Base-by-base conservation (phyloP, 331 rosid species). In the Prunus yedoensis region DNA sequence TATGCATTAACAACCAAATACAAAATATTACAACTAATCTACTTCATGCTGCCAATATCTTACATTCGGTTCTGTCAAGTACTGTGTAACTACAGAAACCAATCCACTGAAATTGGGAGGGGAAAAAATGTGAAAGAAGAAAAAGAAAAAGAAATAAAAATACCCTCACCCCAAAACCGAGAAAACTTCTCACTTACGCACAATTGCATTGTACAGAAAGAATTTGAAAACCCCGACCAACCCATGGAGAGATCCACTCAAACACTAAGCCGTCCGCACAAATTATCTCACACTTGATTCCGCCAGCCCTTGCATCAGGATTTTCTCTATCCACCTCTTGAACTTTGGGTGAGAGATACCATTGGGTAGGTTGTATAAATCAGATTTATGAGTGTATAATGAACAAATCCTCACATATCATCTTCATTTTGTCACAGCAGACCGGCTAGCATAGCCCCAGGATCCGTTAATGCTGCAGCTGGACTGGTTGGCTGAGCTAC, bases 361-460 rank as follows among this genome's bases (percentile, higher is more conserved):
- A 83, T 81, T 46, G 72, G 85, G 77, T 62, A 74, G 87, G 88
- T 79, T 83, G 90, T 85, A 80, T 84, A 87, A 85, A 85, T 86
- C 93, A 89, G 85, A 91, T 88, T 87, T 87, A 83, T 85, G 80
- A 68, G 79, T 82, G 85, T 89, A 86, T 80, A 79, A 73, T 75
- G 85, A 83, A 85, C 84, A 87, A 82, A 82, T 78, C 74, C 69
- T 67, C 85, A 64, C 47, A 77, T 71, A 71, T 74, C 61, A 71
- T 73, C 72, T 81, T 78, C 28, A 59, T 60, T 64, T 64, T 75
- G 74, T 93, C 90, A 95, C 84, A 95, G 86, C 79, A 95, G 87
- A 75, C 98, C 98, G 10, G 99, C 99, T 77, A 95, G 89, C 88
- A 21, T 69, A 20, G 99, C 98, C 75, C 99, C 99, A 0, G 99